Evolutionary conservation across 2,329 filamentous ascomycete genomes (phyloP).

Genomic region (Xylariaceae sp.): DNA sequence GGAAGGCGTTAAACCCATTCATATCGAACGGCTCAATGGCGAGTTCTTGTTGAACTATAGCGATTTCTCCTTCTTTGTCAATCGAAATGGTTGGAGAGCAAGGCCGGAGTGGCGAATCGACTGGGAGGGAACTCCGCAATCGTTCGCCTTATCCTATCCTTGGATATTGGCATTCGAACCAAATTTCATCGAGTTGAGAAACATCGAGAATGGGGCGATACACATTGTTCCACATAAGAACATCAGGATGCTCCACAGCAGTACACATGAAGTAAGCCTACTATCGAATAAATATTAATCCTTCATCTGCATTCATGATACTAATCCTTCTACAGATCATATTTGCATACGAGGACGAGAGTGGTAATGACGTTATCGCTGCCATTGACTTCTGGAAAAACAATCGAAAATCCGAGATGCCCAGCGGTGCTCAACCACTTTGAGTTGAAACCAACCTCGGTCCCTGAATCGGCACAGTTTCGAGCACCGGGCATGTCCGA

Average conservation of each 20-base stretch:
- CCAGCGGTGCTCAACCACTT: no score
- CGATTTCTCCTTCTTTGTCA: constrained; percentile 99
- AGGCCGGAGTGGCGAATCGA: constrained; percentile 95
- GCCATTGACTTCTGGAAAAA: constrained; percentile 95
- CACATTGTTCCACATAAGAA: constrained; percentile 96
- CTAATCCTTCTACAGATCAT: constrained; percentile 63
- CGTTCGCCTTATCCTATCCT: constrained; percentile 91
- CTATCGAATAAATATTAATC: no score
- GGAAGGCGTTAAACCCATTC: constrained; percentile 90
- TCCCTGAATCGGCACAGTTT: no score
- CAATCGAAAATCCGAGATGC: constrained; percentile 47
- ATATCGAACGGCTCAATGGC: constrained; percentile 94
- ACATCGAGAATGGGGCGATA: constrained; percentile 90
- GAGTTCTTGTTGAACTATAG: constrained; percentile 98
- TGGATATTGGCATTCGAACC: constrained; percentile 97
- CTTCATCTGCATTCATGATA: no score
- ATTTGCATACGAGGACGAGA: constrained; percentile 95
- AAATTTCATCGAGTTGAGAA: constrained; percentile 94
- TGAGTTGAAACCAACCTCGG: no score
- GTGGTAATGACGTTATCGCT: constrained; percentile 87
- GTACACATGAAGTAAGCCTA: constrained; percentile 86
- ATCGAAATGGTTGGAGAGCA: constrained; percentile 95
- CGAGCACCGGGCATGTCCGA: no score
- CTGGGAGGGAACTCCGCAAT: constrained; percentile 91
- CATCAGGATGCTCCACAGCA: constrained; percentile 95